These are phyloP conservation scores for Rhipidocladum racemiflorum DNA, from an alignment of 176 grass and related monocot species.

Conservation along the genomic window DNA sequence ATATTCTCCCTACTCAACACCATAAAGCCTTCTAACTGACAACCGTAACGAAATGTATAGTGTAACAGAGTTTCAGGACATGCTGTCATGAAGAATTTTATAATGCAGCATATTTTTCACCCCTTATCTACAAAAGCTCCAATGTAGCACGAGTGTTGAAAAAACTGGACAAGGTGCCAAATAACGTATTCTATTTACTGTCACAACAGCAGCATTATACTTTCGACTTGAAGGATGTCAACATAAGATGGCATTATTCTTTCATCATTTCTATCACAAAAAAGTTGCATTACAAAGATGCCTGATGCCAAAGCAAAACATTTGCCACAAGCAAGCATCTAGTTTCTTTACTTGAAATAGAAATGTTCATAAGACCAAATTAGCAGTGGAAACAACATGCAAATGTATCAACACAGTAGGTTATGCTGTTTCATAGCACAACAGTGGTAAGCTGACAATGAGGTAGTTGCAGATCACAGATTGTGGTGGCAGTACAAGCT, in stretches of 20 bases:
- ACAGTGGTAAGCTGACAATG: slow-evolving; percentile 1
- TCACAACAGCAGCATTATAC: not conserved
- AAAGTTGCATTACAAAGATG: slow-evolving; percentile 6
- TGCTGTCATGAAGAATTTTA: not conserved
- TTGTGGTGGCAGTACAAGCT: not conserved
- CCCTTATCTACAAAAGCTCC: not conserved
- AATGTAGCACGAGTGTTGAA: not conserved
- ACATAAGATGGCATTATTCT: not conserved
- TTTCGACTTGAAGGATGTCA: not conserved
- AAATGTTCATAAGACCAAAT: not conserved
- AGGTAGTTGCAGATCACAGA: not conserved
- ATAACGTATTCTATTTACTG: not conserved
- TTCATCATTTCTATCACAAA: slow-evolving; percentile 26
- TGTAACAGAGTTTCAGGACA: slow-evolving; percentile 12
- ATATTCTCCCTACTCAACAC: slow-evolving; percentile 6
- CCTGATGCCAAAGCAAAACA: not conserved
- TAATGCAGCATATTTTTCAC: not conserved
- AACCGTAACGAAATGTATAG: slow-evolving; percentile 10
- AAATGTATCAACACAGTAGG: not conserved
- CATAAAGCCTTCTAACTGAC: slow-evolving; percentile 3
- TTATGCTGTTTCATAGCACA: not conserved
- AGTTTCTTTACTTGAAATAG: not conserved
- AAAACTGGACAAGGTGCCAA: not conserved
- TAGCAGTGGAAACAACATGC: not conserved
- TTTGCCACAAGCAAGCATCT: slow-evolving; percentile 15